Evolutionary conservation across 371 early-diverging fungal species (phyloP), one percentile per base, ranked within the genome.

Genomic region (Rhizopus stolonifer): DNA sequence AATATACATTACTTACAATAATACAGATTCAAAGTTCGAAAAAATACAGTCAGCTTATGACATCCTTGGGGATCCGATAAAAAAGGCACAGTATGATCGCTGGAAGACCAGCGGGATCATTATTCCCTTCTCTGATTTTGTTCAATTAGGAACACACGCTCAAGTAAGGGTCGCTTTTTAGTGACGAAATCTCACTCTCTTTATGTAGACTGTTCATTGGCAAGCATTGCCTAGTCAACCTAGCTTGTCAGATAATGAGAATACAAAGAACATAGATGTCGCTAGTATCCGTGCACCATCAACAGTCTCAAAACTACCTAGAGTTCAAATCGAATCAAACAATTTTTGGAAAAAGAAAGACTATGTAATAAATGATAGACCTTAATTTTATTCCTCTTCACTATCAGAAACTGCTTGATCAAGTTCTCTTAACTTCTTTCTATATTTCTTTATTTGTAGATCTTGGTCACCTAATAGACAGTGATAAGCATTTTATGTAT

Each of bases 381-480:
- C n/a, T 10, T 49, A 55, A 47, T 76, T 67, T 10, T 78, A 80
- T 18, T 77, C 86, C 4, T 80, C 81, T 34, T 79, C 83, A 24
- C 82, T 83, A 36, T 85, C 82, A 17, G 86, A 76, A 22, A 86
- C 79, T 46, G 65, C 73, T 44, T 80, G 78, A 44, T 82, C 82
- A 17, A 80, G 52, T 25, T 70, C 78, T 45, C 87, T 76, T 61
- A 93, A 65, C 57, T 83, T 72, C 39, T 72, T 72, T 31, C 77
- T 79, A 45, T 83, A 77, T 15, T 78, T 73, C 58, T 83, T 80
- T 40, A 81, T 75, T 51, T 82, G 82, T 23, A 77, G 58, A 58
- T 90, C 92, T 70, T 91, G 91, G 42, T 91, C 94, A 25, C 77
- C 77, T 76, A 54, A n/a, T n/a, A n/a, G n/a, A n/a, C n/a, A n/a